Evolutionary conservation across 495 filamentous ascomycete genomes (phyloP), one percentile per base, ranked within the genome.

Genomic region (Schizothecium vesticola): DNA sequence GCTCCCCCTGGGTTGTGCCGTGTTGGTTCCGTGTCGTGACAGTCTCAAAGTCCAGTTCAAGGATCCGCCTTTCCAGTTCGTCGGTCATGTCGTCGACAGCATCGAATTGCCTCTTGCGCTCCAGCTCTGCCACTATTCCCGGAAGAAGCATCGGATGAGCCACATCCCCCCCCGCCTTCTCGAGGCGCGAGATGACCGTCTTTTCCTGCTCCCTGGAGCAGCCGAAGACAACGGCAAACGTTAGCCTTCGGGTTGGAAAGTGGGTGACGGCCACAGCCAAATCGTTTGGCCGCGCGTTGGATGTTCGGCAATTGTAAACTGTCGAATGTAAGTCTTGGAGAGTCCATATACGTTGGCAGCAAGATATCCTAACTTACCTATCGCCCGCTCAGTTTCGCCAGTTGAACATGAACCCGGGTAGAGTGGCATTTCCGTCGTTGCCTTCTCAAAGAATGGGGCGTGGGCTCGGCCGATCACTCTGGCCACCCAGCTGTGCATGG

Each of bases 121-220:
- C 74, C 22, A 79, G 67, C 58, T 79, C 77, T 5, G 69, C 71
- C 21, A 79, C 64, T 3, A 79, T 75, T 4, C 74, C 74, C 1
- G 71, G 68, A 16, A 77, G 2, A 22, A 79, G 63, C 25, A 79
- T 43, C 1, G 77, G 77, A 58, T 79, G 71, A 8, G 69, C 70
- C 0, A 73, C 72, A 26, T 72, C 73, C n/a, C 24, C 43, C 4
- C 23, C 64, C 3, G 68, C 64, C 2, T 65, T 23, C 0, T 11
- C 19, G 10, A 77, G 59, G 0, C 75, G 64, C 24, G 19, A 71
- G 21, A 74, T 59, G 26, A 78, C 64, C 16, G 71, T 65, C 6
- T 63, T 58, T 58, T 77, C 73, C 16, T 67, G 31, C 3, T 51
- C 25, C 36, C 56, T 62, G 2, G 70, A 28, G 29, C 73, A 75